These are phyloP conservation scores for Macaranga tanarius DNA, from an alignment of 441 rosid species.

Conservation along the genomic window DNA sequence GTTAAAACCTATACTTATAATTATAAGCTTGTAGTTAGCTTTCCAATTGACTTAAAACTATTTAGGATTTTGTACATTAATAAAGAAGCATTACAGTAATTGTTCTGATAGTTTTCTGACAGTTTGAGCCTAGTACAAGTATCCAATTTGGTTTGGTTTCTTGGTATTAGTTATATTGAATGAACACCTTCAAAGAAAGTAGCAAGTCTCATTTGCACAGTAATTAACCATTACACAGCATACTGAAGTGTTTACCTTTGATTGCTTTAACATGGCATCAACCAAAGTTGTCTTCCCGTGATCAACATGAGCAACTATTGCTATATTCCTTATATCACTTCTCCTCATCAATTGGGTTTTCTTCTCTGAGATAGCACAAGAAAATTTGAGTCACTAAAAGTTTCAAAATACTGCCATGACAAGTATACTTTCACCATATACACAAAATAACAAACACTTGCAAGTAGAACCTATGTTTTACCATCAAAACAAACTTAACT, in stretches of 20 bases:
- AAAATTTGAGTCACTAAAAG: conserved; percentile 2
- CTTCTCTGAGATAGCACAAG: conserved; percentile 44
- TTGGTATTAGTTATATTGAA: not conserved
- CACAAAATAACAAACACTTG: not conserved
- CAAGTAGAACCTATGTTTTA: not conserved
- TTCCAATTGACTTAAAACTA: too few relatives aligned
- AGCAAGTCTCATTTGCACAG: not conserved
- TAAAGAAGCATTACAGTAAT: not conserved
- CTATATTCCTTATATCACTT: conserved; percentile 81
- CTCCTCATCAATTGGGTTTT: conserved; percentile 70
- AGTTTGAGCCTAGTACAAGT: too few relatives aligned
- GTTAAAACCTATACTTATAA: too few relatives aligned
- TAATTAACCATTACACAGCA: not conserved
- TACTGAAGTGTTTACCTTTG: conserved; percentile 55
- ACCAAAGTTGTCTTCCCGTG: conserved; percentile 98
- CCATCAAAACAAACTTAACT: too few relatives aligned
- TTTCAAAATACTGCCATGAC: not conserved
- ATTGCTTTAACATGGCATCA: conserved; percentile 91
- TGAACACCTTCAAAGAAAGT: not conserved
- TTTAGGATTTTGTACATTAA: not conserved
- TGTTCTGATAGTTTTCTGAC: not conserved
- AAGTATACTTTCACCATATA: not conserved
- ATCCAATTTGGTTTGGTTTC: not conserved
- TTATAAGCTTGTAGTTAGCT: too few relatives aligned
- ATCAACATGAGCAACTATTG: conserved; percentile 97